Conservation (phyloP, 2,329 filamentous ascomycete species). For the Cercospora zeae-maydis region DNA sequence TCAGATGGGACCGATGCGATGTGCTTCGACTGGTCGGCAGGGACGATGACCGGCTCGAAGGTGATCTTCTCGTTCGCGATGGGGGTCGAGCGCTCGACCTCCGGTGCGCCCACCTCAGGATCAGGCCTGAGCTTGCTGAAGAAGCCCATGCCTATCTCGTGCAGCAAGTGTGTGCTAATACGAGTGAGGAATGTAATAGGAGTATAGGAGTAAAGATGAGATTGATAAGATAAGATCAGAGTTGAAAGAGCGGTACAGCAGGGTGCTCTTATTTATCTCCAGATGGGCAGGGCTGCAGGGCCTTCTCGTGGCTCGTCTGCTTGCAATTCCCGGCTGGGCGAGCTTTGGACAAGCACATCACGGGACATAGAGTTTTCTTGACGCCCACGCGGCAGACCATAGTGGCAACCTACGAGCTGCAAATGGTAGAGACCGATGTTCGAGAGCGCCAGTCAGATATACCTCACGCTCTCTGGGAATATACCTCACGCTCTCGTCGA, state of each 20-base stretch:
- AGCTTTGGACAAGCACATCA: constrained; percentile 2
- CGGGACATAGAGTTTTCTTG: neutral
- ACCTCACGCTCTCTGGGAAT: neutral
- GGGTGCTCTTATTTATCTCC: constrained; percentile 2
- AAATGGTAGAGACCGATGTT: neutral
- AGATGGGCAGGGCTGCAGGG: neutral
- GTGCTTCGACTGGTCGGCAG: constrained; percentile 15
- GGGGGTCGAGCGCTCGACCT: constrained; percentile 3
- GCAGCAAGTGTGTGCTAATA: neutral
- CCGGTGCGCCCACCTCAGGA: constrained; percentile 8
- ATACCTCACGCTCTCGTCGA: neutral
- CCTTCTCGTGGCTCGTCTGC: neutral
- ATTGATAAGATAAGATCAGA: constrained; percentile 11
- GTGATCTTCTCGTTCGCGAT: neutral
- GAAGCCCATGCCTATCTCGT: constrained; percentile 3
- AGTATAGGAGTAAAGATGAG: neutral
- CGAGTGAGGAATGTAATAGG: neutral
- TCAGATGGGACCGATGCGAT: constrained; percentile 11
- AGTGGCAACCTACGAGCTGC: neutral
- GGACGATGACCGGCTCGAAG: constrained; percentile 1
- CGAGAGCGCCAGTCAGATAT: neutral
- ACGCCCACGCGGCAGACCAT: constrained; percentile 7
- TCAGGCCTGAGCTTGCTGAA: constrained; percentile 11
- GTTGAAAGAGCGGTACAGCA: neutral
- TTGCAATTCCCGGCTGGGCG: constrained; percentile 11